phyloP scores from a whole-genome alignment of 345 rosid genomes.

The Punica granatum region DNA sequence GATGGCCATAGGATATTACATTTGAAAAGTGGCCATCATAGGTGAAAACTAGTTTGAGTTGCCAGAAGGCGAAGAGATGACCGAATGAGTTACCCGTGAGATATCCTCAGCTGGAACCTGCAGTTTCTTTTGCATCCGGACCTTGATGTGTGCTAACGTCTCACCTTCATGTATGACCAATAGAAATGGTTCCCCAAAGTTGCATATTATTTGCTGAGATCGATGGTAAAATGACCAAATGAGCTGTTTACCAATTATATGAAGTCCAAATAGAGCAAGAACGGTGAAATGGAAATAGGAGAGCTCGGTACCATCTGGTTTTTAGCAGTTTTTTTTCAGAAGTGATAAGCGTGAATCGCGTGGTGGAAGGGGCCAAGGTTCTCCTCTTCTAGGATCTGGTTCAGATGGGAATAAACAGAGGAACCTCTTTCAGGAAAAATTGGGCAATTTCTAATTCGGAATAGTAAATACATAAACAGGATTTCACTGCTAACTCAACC shows the following conservation, averaged over 20 bases:
- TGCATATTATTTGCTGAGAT: constrained; percentile 74
- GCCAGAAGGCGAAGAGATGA: background rate
- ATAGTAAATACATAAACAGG: too few species aligned
- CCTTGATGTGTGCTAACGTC: constrained; percentile 68
- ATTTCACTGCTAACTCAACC: too few species aligned
- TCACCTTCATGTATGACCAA: constrained; percentile 89
- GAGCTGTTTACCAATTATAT: too few species aligned
- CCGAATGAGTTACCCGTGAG: constrained; percentile 58
- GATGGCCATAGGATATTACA: background rate
- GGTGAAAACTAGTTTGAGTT: background rate
- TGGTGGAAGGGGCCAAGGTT: constrained; percentile 75
- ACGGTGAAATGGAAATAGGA: background rate
- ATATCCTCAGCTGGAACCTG: constrained; percentile 88
- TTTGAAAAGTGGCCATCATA: background rate
- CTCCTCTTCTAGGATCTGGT: constrained; percentile 82
- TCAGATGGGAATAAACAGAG: background rate
- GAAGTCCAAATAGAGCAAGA: background rate
- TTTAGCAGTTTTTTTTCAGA: constrained; percentile 61
- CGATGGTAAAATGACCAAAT: background rate
- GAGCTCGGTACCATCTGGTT: constrained; percentile 49
- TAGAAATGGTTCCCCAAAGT: constrained; percentile 96
- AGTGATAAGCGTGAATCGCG: constrained; percentile 86
- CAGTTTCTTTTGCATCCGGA: constrained; percentile 72
- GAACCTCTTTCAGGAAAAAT: background rate
- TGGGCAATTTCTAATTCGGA: background rate